A percentile compares a stretch with the other conserved stretches of the same genome.
phyloP scores from a whole-genome alignment of 2,329 filamentous ascomycete genomes.

The Pseudomassariella vexata region DNA sequence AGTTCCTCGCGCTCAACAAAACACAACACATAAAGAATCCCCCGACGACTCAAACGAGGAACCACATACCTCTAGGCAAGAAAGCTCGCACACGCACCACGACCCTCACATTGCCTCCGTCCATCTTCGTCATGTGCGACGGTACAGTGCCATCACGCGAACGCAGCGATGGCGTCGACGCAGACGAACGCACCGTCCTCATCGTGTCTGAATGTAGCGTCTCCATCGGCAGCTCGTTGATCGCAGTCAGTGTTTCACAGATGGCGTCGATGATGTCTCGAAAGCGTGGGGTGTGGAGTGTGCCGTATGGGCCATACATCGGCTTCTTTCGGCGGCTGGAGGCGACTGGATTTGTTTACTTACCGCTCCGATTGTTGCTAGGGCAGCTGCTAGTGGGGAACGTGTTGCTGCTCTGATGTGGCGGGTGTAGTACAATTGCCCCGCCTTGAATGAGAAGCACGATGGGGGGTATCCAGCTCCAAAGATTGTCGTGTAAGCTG shows the following conservation, averaged over 20 bases:
- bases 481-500: too few relatives aligned
- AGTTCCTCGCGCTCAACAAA: constrained; percentile 4
- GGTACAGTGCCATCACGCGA: constrained; percentile 64
- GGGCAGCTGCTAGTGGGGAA: too few relatives aligned
- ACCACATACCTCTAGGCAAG: constrained; percentile 62
- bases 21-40: background rate
- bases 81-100: constrained; percentile 78
- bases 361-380: too few relatives aligned
- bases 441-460: too few relatives aligned
- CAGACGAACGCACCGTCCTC: constrained; percentile 49
- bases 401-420: too few relatives aligned
- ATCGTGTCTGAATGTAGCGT: too few relatives aligned
- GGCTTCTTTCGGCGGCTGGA: too few relatives aligned
- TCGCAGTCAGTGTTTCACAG: constrained; percentile 5
- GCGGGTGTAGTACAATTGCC: too few relatives aligned
- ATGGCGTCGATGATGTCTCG: constrained; percentile 15
- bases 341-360: too few relatives aligned
- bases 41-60: constrained; percentile 1
- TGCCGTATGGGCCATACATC: constrained; percentile 20
- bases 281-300: constrained; percentile 17
- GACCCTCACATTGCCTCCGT: constrained; percentile 73
- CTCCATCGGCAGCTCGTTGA: too few relatives aligned
- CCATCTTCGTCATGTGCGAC: constrained; percentile 48
- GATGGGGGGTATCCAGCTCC: too few relatives aligned
- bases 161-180: constrained; percentile 73